These are phyloP conservation scores for Miscanthus lutarioriparius DNA, from an alignment of 176 grass and related monocot genomes.

Conservation along the genomic window DNA sequence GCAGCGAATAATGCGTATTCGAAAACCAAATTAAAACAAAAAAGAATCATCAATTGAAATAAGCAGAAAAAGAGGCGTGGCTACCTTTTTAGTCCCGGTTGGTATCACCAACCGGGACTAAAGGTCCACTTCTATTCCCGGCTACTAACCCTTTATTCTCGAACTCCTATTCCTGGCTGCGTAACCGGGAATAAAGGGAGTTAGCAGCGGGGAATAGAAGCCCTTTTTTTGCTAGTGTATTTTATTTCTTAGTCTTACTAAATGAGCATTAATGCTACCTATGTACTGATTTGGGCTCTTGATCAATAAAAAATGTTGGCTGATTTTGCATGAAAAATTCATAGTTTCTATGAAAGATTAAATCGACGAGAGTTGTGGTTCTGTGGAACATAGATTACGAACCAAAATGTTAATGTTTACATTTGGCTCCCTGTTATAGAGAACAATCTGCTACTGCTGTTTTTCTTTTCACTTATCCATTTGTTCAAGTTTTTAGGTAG, in stretches of 20 bases:
- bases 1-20: too few relatives aligned
- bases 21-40: too few relatives aligned
- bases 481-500: slow-evolving; percentile 25
- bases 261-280: slow-evolving; percentile 1
- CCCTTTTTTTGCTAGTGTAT: too few relatives aligned
- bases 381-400: not conserved
- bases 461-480: slow-evolving; percentile 18
- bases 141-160: too few relatives aligned
- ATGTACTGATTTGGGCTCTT: not conserved
- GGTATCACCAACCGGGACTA: too few relatives aligned
- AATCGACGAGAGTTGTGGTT: slow-evolving; percentile 20
- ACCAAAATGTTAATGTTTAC: not conserved
- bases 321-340: slow-evolving; percentile 3
- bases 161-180: too few relatives aligned
- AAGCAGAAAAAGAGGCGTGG: too few relatives aligned
- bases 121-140: too few relatives aligned
- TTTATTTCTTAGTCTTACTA: slow-evolving; percentile 1
- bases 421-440: not conserved
- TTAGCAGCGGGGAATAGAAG: too few relatives aligned
- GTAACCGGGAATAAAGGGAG: too few relatives aligned
- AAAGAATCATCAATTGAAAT: too few relatives aligned
- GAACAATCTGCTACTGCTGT: not conserved
- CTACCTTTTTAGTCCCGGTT: too few relatives aligned
- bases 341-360: not conserved
- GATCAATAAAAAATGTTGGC: not conserved